Percentiles rank a stretch among this genome's conserved stretches.
Evolutionary conservation across 805 yeast species (phyloP).

Genomic region (Candida maris): DNA sequence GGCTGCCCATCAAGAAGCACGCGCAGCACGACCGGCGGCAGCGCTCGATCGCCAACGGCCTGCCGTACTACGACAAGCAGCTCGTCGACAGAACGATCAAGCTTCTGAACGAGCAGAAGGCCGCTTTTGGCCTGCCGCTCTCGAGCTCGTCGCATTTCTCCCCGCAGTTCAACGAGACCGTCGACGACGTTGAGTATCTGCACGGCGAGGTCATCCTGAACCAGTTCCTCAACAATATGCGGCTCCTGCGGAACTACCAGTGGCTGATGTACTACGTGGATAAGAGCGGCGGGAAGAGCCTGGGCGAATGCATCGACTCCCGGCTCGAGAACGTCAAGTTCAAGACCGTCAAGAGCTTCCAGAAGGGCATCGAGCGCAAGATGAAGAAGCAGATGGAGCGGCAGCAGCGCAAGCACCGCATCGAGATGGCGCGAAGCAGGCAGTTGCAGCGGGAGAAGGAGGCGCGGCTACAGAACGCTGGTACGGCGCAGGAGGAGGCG

Average conservation of each 20-base stretch:
- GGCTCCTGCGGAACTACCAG: conserved; percentile 40
- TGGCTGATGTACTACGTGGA: conserved; percentile 48
- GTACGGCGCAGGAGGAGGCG: conserved; percentile 5
- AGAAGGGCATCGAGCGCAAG: conserved; percentile 26
- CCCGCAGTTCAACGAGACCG: conserved; percentile 28
- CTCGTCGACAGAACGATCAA: conserved; percentile 24
- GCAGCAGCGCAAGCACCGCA: conserved; percentile 15
- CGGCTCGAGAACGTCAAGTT: conserved; percentile 12
- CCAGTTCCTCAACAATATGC: conserved; percentile 39
- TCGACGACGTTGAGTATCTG: conserved; percentile 45
- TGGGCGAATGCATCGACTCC: conserved; percentile 19
- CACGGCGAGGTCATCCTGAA: conserved; percentile 48
- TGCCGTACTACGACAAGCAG: conserved; percentile 39
- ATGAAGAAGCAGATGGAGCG: conserved; percentile 16
- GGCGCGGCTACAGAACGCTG: conserved; percentile 3
- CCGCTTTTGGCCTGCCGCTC: conserved; percentile 23
- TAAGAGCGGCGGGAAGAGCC: conserved; percentile 36
- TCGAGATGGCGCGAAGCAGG: conserved; percentile 13
- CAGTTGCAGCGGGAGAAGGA: conserved; percentile 6
- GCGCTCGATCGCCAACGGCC: conserved; percentile 35
- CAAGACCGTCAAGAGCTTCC: conserved; percentile 25
- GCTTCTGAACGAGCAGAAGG: conserved; percentile 25
- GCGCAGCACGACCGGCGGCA: conserved; percentile 13
- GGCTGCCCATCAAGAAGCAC: conserved; percentile 25
- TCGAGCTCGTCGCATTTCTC: conserved; percentile 30